A percentile compares a stretch with the other conserved stretches of the same genome.
These are phyloP conservation scores for Ceratobasidium sp. DNA, from an alignment of 1,284 basidiomycete species.

Conservation along the genomic window DNA sequence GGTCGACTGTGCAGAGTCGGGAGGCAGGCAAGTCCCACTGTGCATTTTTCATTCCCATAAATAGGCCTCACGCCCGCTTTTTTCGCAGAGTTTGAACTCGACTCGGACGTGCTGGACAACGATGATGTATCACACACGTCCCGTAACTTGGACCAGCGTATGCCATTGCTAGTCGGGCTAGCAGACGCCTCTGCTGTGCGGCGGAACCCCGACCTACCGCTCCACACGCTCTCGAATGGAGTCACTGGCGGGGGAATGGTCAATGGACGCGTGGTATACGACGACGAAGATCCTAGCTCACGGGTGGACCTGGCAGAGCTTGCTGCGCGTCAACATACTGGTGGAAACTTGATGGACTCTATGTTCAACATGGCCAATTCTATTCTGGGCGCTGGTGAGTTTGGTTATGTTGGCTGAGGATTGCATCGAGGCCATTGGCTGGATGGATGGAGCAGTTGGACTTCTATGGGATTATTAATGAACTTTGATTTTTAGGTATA, in stretches of 20 bases:
- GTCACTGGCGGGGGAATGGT: slow-evolving; percentile 51
- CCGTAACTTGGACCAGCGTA: slow-evolving; percentile 64
- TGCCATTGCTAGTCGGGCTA: slow-evolving; percentile 82
- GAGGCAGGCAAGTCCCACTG: slow-evolving; percentile 74
- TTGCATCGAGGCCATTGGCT: slow-evolving; percentile 1
- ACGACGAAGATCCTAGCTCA: slow-evolving; percentile 52
- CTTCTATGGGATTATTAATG: slow-evolving; percentile 21
- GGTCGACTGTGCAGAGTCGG: slow-evolving; percentile 75
- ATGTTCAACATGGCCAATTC: slow-evolving; percentile 97
- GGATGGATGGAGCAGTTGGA: neutral
- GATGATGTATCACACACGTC: slow-evolving; percentile 58
- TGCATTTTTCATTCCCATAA: slow-evolving; percentile 37
- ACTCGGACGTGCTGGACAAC: slow-evolving; percentile 78
- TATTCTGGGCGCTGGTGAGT: slow-evolving; percentile 90
- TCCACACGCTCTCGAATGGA: slow-evolving; percentile 63
- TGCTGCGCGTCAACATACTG: slow-evolving; percentile 73
- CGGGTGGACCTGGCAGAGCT: slow-evolving; percentile 75
- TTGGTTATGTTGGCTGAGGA: slow-evolving; percentile 24
- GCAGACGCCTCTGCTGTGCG: slow-evolving; percentile 72
- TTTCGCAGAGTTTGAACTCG: slow-evolving; percentile 77
- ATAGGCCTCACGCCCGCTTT: slow-evolving; percentile 46
- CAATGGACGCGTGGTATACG: slow-evolving; percentile 30
- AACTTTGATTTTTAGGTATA: slow-evolving; percentile 68
- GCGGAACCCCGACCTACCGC: slow-evolving; percentile 66
- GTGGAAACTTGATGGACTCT: slow-evolving; percentile 85